Evolutionary conservation across 108 stramenopile genomes (phyloP).

Genomic region (Pseudonitzschia delicatissima): DNA sequence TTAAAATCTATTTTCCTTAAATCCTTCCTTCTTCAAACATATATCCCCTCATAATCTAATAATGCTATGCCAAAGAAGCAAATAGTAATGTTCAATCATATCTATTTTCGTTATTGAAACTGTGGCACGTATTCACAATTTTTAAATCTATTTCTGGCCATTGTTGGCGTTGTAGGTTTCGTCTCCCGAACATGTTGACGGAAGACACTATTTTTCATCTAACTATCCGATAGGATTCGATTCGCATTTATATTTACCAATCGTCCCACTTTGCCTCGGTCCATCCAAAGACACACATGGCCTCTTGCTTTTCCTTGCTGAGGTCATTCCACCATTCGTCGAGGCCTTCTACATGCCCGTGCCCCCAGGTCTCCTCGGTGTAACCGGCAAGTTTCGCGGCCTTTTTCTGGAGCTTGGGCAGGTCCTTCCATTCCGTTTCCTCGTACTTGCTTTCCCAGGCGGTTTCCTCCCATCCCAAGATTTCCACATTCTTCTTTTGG

Average conservation of each 20-base stretch:
- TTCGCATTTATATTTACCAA: not conserved
- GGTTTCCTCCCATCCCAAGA: constrained; percentile 52
- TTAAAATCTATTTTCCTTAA: too few relatives aligned
- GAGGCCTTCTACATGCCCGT: constrained; percentile 8
- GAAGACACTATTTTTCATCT: too few relatives aligned
- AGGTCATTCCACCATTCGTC: constrained; percentile 9
- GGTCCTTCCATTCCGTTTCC: constrained; percentile 38
- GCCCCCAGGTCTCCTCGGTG: constrained; percentile 48
- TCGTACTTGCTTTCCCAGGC: constrained; percentile 61
- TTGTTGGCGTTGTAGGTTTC: too few relatives aligned
- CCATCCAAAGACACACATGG: constrained; percentile 4
- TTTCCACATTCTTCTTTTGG: constrained; percentile 35
- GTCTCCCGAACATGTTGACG: too few relatives aligned
- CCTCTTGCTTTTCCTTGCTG: not conserved
- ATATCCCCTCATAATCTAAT: not conserved
- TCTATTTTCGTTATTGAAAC: not conserved
- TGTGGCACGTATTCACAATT: not conserved
- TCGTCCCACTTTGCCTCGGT: not conserved
- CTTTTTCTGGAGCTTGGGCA: constrained; percentile 40
- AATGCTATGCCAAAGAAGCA: not conserved
- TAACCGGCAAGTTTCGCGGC: constrained; percentile 51
- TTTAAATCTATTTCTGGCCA: too few relatives aligned
- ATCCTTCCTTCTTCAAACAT: too few relatives aligned
- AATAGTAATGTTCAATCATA: too few relatives aligned
- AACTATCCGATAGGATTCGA: not conserved